Conservation (phyloP, 257 asterid species). For the Galeopsis tetrahit region DNA sequence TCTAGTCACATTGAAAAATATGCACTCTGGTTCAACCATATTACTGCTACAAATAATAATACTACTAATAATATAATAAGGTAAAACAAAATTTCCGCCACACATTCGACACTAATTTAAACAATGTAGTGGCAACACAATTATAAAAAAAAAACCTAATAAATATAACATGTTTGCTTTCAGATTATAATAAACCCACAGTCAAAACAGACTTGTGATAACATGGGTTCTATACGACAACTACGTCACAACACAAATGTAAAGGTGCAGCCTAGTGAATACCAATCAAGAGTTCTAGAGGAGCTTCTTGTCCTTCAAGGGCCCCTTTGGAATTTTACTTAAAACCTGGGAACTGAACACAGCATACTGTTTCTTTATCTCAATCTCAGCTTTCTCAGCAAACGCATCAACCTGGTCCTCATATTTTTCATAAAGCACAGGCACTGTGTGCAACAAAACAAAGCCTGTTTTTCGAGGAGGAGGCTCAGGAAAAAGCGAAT, state of each 20-base stretch:
- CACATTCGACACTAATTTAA: slow-evolving; percentile 4
- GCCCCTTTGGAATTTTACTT: slow-evolving; percentile 79
- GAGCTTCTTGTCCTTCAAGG: slow-evolving; percentile 70
- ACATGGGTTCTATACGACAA: slow-evolving; percentile 44
- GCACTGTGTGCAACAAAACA: slow-evolving; percentile 71
- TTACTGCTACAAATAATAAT: background rate
- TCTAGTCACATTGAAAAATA: background rate
- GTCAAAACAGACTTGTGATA: slow-evolving; percentile 33
- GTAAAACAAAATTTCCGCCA: background rate
- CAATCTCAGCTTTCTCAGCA: slow-evolving; percentile 86
- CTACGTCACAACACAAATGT: slow-evolving; percentile 40
- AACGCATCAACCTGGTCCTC: slow-evolving; percentile 87
- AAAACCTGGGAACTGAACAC: slow-evolving; percentile 66
- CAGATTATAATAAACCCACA: slow-evolving; percentile 44
- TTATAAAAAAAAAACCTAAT: slow-evolving; percentile 33
- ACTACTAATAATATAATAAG: background rate
- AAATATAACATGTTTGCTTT: slow-evolving; percentile 23
- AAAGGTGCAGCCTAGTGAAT: slow-evolving; percentile 31
- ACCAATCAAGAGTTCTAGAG: slow-evolving; percentile 39
- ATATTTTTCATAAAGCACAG: slow-evolving; percentile 73
- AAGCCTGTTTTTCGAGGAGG: slow-evolving; percentile 50
- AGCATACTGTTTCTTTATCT: slow-evolving; percentile 80
- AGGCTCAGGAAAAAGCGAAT: slow-evolving; percentile 9
- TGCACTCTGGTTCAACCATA: background rate
- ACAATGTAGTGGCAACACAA: slow-evolving; percentile 26